Conservation (phyloP, 352 stramenopile genomes). For the Phytophthora nicotianae region DNA sequence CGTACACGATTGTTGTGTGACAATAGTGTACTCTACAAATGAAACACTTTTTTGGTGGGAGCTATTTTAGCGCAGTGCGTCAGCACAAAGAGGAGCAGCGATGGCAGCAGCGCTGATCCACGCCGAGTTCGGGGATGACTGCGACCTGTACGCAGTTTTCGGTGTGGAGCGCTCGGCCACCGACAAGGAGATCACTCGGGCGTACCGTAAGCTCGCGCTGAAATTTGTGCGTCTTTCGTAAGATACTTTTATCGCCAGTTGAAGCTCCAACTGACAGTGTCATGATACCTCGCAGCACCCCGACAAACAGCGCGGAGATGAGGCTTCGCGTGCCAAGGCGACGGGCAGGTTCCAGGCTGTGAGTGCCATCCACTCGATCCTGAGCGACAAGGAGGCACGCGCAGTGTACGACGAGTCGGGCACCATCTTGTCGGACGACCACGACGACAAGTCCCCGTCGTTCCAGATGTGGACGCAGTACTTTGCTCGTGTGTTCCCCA, state of each 20-base stretch:
- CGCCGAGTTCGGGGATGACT: slow-evolving; percentile 62
- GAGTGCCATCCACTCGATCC: slow-evolving; percentile 84
- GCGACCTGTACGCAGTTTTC: slow-evolving; percentile 83
- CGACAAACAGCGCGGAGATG: slow-evolving; percentile 89
- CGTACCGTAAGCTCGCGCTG: slow-evolving; percentile 73
- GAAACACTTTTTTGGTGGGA: slow-evolving; percentile 5
- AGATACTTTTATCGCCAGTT: slow-evolving; percentile 11
- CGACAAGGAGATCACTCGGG: slow-evolving; percentile 76
- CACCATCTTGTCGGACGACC: slow-evolving; percentile 57
- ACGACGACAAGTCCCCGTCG: slow-evolving; percentile 52
- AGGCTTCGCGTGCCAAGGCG: slow-evolving; percentile 46
- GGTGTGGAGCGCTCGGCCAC: slow-evolving; percentile 53
- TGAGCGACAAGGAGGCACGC: slow-evolving; percentile 77
- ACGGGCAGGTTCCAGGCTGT: slow-evolving; percentile 89
- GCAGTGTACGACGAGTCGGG: slow-evolving; percentile 88
- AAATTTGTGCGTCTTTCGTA: slow-evolving; percentile 54
- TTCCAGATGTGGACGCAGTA: slow-evolving; percentile 87
- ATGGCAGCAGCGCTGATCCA: slow-evolving; percentile 56
- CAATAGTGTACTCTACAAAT: background rate
- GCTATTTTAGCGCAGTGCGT: slow-evolving; percentile 22
- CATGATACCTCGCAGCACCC: slow-evolving; percentile 64
- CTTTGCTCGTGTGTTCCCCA: slow-evolving; percentile 89
- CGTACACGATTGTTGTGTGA: slow-evolving; percentile 6
- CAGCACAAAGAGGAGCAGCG: slow-evolving; percentile 7
- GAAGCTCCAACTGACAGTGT: slow-evolving; percentile 11